Conservation (phyloP, 108 stramenopile genomes). For the Skeletonema tropicum region DNA sequence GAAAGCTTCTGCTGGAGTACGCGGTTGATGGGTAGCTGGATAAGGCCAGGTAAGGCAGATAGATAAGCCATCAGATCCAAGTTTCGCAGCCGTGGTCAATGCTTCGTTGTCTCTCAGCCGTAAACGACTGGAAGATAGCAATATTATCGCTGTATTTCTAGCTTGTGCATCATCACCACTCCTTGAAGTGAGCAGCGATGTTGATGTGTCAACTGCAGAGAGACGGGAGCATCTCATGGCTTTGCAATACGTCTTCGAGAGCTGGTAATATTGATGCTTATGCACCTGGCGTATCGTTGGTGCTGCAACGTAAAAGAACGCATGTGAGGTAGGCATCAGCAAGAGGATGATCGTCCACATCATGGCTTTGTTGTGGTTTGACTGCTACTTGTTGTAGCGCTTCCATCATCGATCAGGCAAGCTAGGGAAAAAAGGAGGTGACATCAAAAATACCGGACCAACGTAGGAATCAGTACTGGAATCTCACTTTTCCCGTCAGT, state of each 20-base stretch:
- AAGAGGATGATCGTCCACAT: neutral
- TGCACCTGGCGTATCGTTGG: neutral
- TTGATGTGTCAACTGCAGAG: neutral
- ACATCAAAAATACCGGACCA: too few species aligned
- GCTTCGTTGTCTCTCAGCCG: slow-evolving; percentile 26
- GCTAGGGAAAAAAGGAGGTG: too few species aligned
- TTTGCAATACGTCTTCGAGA: neutral
- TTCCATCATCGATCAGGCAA: too few species aligned
- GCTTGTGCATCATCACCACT: neutral
- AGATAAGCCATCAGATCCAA: slow-evolving; percentile 25
- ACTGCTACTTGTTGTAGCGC: too few species aligned
- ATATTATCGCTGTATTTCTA: slow-evolving; percentile 16
- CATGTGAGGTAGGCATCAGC: neutral
- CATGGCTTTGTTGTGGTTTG: neutral
- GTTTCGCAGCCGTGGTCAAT: slow-evolving; percentile 15
- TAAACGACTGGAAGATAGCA: slow-evolving; percentile 22
- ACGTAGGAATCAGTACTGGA: too few species aligned
- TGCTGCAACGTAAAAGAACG: neutral
- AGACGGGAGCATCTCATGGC: neutral
- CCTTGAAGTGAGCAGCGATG: neutral
- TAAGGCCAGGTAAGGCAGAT: slow-evolving; percentile 27
- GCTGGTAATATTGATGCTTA: neutral
- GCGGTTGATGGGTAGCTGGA: neutral
- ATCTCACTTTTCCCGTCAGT: too few species aligned
- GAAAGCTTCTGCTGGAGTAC: slow-evolving; percentile 32